phyloP scores from a whole-genome alignment of 2,329 filamentous ascomycete species.

The Chaetomium olivaceum region DNA sequence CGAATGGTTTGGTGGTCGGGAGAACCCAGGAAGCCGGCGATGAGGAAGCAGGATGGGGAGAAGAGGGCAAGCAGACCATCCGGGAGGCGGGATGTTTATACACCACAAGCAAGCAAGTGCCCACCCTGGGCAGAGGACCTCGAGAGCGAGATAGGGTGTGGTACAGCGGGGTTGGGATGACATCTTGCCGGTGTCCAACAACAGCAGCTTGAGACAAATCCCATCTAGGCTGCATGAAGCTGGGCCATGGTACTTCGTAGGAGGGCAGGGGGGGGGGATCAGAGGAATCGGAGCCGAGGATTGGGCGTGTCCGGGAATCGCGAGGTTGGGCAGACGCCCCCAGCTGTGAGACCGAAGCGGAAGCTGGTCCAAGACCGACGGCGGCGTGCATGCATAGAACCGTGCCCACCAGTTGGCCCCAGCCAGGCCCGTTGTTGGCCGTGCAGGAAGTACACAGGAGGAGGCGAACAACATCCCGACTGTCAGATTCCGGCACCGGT shows the following conservation, averaged over 20 bases:
- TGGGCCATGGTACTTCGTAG: slow-evolving; percentile 12
- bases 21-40: slow-evolving; percentile 25
- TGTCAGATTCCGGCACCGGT: neutral
- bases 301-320: slow-evolving; percentile 19
- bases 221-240: slow-evolving; percentile 24
- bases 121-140: slow-evolving; percentile 7
- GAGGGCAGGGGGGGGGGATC: slow-evolving; percentile 22
- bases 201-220: slow-evolving; percentile 24
- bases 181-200: slow-evolving; percentile 27
- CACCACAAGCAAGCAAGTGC: neutral
- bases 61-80: slow-evolving; percentile 14
- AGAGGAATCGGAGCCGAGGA: slow-evolving; percentile 11
- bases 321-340: slow-evolving; percentile 28
- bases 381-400: slow-evolving; percentile 18
- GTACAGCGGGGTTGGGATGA: slow-evolving; percentile 22
- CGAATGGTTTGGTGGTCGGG: slow-evolving; percentile 35
- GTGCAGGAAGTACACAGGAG: slow-evolving; percentile 15
- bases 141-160: slow-evolving; percentile 1
- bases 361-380: slow-evolving; percentile 11
- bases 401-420: slow-evolving; percentile 16
- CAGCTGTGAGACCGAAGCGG: slow-evolving; percentile 22
- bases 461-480: slow-evolving; percentile 18
- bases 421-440: slow-evolving; percentile 22
- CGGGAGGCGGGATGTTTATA: slow-evolving; percentile 32
- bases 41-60: slow-evolving; percentile 24